phyloP scores from a whole-genome alignment of 208 protist genomes.

The Acanthamoeba quina region DNA sequence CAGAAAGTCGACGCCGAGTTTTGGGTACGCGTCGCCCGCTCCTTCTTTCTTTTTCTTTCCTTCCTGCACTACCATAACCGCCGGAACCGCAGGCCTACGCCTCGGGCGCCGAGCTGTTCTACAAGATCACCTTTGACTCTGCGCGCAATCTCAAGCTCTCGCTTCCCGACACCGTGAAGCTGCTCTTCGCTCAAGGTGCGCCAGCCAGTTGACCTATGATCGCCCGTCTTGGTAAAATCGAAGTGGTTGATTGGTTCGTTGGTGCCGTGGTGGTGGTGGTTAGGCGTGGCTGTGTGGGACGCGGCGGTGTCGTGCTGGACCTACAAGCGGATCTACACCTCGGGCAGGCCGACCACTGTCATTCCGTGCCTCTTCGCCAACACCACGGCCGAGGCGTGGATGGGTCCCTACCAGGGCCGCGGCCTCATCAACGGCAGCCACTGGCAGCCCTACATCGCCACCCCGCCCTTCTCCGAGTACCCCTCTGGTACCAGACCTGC shows the following conservation, averaged over 20 bases:
- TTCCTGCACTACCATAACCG: not conserved
- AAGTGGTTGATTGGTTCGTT: too few relatives aligned
- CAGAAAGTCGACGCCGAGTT: conserved; percentile 40
- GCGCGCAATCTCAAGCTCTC: conserved; percentile 23
- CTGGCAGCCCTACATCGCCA: conserved; percentile 28
- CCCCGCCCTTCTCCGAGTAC: not conserved
- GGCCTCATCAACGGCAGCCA: not conserved
- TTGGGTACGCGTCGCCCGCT: not conserved
- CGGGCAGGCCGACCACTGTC: not conserved
- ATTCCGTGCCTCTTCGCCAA: conserved; percentile 1
- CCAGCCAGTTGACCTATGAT: not conserved
- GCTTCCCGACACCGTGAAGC: not conserved
- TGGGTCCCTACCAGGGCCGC: conserved; percentile 31
- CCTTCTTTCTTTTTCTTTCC: not conserved
- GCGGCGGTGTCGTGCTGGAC: not conserved
- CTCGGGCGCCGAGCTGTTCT: not conserved
- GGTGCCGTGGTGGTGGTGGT: not conserved
- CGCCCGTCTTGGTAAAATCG: not conserved
- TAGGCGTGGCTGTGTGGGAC: conserved; percentile 13
- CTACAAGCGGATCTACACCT: conserved; percentile 27
- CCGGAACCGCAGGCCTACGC: not conserved
- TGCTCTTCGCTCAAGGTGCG: conserved; percentile 31
- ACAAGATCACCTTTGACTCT: conserved; percentile 1
- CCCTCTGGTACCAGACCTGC: not conserved
- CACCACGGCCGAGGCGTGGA: not conserved